Base-by-base conservation (phyloP, 2,329 filamentous ascomycete genomes). In the Lasiodiplodia citricola region DNA sequence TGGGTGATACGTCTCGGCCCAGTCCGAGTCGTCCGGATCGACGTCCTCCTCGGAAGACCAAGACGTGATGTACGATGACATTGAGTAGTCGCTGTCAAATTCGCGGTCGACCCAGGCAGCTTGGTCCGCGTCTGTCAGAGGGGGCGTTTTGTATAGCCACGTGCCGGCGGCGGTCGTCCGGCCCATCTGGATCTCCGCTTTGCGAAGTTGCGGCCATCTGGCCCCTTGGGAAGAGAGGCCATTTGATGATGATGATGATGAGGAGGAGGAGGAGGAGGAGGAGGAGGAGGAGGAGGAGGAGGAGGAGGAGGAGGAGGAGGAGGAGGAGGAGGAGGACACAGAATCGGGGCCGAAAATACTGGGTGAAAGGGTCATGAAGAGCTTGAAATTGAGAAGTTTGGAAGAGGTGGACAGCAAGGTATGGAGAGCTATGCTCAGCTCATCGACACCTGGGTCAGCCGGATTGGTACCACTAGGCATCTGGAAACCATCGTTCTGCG, bases 21-120 rank as follows among this genome's bases (percentile, higher is more conserved):
- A 63, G 3, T 52, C 5, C 23, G 44, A 51, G 60, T 63, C 60
- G 31, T 63, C 60, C 11, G 44, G 51, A n/a, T 63, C 60, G 44
- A 63, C 47, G 25, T 11, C 14, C 11, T 37, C 41, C 3, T 63
- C 58, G 11, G 37, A 44, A 4, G 37, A 18, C 13, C n/a, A 23
- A 13, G 56, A 38, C 37, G 56, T 44, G n/a, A 41, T 14, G 31
- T 7, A 23, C 4, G 16, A 35, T 10, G 25, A n/a, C 10, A n/a
- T 25, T 11, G 57, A 50, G 38, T 23, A 23, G 38, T 25, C 38
- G 23, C 16, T 25, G 41, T 28, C 13, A 7, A 25, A 8, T 23
- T 35, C 25, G 38, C 14, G 44, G n/a, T 63, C 31, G 44, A 3
- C 44, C 11, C 7, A 18, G 6, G 5, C 18, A 18, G 7, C 18